phyloP scores from a whole-genome alignment of 2,329 filamentous ascomycete species.

The Stromatinia cepivora region DNA sequence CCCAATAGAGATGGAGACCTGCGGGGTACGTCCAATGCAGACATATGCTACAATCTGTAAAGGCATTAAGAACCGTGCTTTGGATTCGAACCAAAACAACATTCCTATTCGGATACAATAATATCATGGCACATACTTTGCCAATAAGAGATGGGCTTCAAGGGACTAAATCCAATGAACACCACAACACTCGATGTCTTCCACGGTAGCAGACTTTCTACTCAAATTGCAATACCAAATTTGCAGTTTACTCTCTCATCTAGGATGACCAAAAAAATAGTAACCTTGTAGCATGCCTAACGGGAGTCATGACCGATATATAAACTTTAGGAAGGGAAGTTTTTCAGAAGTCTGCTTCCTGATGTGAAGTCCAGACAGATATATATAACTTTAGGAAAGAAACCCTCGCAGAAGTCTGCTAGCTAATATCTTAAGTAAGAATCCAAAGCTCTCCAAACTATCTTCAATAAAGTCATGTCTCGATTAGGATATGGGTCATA shows the following conservation, averaged over 20 bases:
- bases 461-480: background rate
- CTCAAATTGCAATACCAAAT: accelerated
- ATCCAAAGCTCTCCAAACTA: accelerated
- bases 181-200: background rate
- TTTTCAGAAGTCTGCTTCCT: background rate
- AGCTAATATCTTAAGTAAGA: background rate
- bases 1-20: background rate
- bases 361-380: accelerated
- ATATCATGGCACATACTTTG: background rate
- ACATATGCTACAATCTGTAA: background rate
- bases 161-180: background rate
- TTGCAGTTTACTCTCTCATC: no score
- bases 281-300: background rate
- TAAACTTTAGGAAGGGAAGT: background rate
- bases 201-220: no score
- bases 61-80: background rate
- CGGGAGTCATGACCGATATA: accelerated
- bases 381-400: background rate
- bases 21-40: background rate
- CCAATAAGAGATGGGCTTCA: no score
- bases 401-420: background rate
- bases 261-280: background rate
- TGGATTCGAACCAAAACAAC: accelerated
- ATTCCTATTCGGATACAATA: background rate
- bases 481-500: background rate